A percentile compares a stretch with the other conserved stretches of the same genome.
These are phyloP conservation scores for Candida mesenterica DNA, from an alignment of 1,139 yeast species.

Conservation along the genomic window DNA sequence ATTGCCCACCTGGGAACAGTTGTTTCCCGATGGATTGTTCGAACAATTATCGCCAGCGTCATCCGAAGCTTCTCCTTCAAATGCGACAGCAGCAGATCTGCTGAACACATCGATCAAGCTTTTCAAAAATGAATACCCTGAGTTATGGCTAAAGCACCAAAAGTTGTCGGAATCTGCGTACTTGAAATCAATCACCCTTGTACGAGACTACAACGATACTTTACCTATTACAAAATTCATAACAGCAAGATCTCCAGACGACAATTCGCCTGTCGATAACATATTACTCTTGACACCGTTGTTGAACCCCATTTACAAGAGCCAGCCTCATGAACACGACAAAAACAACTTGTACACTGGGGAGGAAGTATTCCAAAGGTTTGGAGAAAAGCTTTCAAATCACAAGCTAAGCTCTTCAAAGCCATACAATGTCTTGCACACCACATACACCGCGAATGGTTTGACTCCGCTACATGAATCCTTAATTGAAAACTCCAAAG, in stretches of 20 bases:
- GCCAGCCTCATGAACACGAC: constrained; percentile 1
- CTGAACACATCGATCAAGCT: constrained; percentile 14
- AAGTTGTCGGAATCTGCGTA: constrained; percentile 49
- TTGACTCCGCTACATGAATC: constrained; percentile 57
- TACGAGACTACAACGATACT: constrained; percentile 53
- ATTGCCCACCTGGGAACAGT: constrained; percentile 48
- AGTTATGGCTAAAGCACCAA: constrained; percentile 44
- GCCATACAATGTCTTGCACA: constrained; percentile 53
- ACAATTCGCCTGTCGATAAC: constrained; percentile 22
- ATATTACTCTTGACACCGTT: constrained; percentile 56
- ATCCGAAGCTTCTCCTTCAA: background rate
- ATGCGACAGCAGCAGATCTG: constrained; percentile 6
- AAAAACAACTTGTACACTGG: constrained; percentile 39
- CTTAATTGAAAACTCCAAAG: constrained; percentile 53
- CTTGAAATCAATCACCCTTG: constrained; percentile 52
- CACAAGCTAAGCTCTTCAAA: constrained; percentile 30
- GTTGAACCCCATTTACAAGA: constrained; percentile 44
- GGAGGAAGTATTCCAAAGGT: constrained; percentile 56
- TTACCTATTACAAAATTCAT: constrained; percentile 52
- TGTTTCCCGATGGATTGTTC: constrained; percentile 31
- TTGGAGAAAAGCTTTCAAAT: constrained; percentile 42
- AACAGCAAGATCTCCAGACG: constrained; percentile 18
- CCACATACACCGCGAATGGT: constrained; percentile 67
- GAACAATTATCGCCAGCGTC: background rate
- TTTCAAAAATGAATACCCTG: constrained; percentile 30